Evolutionary conservation across 495 filamentous ascomycete genomes (phyloP), one percentile per base, ranked within the genome.

Genomic region (Penicillium malachiteum): DNA sequence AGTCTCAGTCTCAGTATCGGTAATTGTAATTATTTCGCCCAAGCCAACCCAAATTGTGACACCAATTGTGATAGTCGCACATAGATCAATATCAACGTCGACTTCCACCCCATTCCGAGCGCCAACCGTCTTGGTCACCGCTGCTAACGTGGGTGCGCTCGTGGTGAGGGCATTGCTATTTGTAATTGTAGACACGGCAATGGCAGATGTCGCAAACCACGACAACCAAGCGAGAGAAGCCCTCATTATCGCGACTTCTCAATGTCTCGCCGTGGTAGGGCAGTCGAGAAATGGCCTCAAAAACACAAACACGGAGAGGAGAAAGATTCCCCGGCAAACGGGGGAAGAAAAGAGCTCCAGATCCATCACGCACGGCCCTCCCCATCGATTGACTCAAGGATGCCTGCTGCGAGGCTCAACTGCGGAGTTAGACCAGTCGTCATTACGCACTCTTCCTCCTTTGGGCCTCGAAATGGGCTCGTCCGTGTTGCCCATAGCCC

Each of bases 211-310:
- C 43, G 54, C 56, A 18, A 58, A 41, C 7, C 64, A 47, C 43
- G 61, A 61, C 39, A 57, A 50, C 39, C 42, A 47, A 44, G 39
- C 16, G 11, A 51, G 3, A 9, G 17, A 45, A 13, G 26, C 3
- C 52, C 34, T 61, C 60, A 64, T 66, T 16, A 12, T 62, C 16
- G 47, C 42, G 21, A 46, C 13, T 30, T 17, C 40, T 52, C 32
- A 40, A n/a, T 17, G 41, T 41, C 41, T 26, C 21, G 21, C 21
- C 21, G 1, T 26, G 21, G 21, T 26, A 26, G 21, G 4, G 41
- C 17, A 44, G 26, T 17, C 41, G 21, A 5, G 26, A 2, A 44
- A 30, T 26, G 41, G 34, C 49, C 30, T 53, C 32, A 33, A 50
- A 13, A 48, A 50, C 37, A 46, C 17, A 13, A 9, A 12, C 11